Evolutionary conservation across 805 yeast genomes (phyloP).

Genomic region (Kodamaea sagamina): DNA sequence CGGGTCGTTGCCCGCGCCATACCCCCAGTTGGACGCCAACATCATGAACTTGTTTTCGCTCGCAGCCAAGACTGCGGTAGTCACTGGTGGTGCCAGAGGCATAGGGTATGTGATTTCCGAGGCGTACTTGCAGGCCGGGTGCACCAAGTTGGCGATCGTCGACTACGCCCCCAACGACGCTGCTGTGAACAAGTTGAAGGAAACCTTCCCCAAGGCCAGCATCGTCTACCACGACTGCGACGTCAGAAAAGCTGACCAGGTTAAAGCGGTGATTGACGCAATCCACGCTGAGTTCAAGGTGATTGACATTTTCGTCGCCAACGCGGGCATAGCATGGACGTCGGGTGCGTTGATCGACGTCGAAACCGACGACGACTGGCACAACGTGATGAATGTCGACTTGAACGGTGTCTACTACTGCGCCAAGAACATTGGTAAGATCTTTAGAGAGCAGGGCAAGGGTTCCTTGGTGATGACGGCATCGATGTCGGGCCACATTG

Average conservation of each 20-base stretch:
- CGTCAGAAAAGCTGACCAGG: conserved; percentile 42
- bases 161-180: conserved; percentile 38
- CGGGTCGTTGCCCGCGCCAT: conserved; percentile 41
- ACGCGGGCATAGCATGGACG: conserved; percentile 52
- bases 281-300: conserved; percentile 36
- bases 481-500: conserved; percentile 87
- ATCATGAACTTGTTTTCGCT: conserved; percentile 33
- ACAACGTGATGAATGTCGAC: conserved; percentile 70
- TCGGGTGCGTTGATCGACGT: conserved; percentile 43
- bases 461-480: conserved; percentile 87
- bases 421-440: conserved; percentile 70
- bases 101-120: conserved; percentile 39
- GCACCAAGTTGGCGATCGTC: conserved; percentile 39
- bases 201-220: conserved; percentile 33
- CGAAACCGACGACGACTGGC: conserved; percentile 62
- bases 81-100: conserved; percentile 44
- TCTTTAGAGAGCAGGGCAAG: conserved; percentile 68
- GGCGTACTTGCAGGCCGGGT: conserved; percentile 41
- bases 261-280: conserved; percentile 31
- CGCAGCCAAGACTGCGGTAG: conserved; percentile 33
- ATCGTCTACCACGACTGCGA: conserved; percentile 39
- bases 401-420: conserved; percentile 80
- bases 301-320: conserved; percentile 47
- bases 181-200: conserved; percentile 27
- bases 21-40: conserved; percentile 30